Evolutionary conservation across 371 early-diverging fungal species (phyloP), one percentile per base, ranked within the genome.

Genomic region (Mucor circinelloides): DNA sequence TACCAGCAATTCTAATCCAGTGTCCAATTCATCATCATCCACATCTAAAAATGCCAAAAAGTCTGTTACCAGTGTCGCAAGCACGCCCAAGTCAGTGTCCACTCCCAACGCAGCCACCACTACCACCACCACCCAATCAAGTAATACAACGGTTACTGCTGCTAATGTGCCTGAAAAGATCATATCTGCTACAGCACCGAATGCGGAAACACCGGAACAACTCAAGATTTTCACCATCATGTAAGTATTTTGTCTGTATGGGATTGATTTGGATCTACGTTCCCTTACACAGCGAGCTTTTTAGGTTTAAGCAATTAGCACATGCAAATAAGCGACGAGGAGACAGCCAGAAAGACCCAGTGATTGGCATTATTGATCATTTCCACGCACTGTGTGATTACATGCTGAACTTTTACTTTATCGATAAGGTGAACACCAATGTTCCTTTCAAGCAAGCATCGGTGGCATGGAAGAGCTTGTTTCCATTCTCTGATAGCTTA

Each of bases 301-400:
- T 7, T 64, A 80, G 77, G 78, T 80, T 81, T 34, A 67, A 56
- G 5, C 70, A 73, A 31, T 40, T 78, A 10, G 81, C 81, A 0
- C 68, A 67, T 44, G 71, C 74, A 0, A 67, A 76, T 32, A 81
- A 81, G 40, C 67, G 68, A 58, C 70, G 78, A 50, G 81, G 76
- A 6, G 81, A 80, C 58, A 34, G n/a, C 12, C 60, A 68, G 23
- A 52, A 19, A 1, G 63, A 66, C 19, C 23, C 71, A 8, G n/a
- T 78, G 17, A 69, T 74, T 34, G 60, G 66, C 9, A 21, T 76
- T 3, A 27, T 81, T 15, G 77, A 81, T 28, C 81, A 81, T 34
- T 65, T 81, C 8, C 75, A 76, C 5, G 71, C 77, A 7, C 52
- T 81, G 7, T 67, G 74, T 17, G 75, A 81, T 54, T 81, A 81